Percentiles rank a stretch among this genome's conserved stretches.
These are phyloP conservation scores for Trichoderma sp. DNA, from an alignment of 2,329 filamentous ascomycete genomes.

Conservation along the genomic window DNA sequence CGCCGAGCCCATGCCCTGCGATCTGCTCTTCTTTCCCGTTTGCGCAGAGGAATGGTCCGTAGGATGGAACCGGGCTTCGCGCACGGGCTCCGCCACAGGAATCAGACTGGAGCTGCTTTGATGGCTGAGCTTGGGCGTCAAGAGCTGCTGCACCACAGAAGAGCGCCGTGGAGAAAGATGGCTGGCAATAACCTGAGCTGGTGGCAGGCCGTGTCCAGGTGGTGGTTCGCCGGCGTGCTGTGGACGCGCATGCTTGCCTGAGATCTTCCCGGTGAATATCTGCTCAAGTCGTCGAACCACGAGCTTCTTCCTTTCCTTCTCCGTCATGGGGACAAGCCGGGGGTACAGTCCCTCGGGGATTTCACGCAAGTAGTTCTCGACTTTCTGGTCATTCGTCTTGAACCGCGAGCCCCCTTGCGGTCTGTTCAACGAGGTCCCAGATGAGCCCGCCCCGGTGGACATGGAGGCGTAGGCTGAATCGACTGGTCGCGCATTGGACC, in stretches of 20 bases:
- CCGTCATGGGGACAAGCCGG: conserved; percentile 63
- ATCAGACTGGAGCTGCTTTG: not conserved
- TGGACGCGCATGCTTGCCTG: conserved; percentile 43
- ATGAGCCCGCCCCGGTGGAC: conserved; percentile 54
- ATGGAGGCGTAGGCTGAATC: conserved; percentile 72
- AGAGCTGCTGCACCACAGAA: not conserved
- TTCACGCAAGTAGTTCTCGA: conserved; percentile 70
- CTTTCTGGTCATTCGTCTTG: conserved; percentile 58
- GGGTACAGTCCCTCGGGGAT: conserved; percentile 72
- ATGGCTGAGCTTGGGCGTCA: not conserved
- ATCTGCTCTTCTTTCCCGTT: conserved; percentile 45
- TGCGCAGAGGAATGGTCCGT: conserved; percentile 37
- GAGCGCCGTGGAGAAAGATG: conserved; percentile 34
- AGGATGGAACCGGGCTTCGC: conserved; percentile 55
- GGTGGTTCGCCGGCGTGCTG: conserved; percentile 31
- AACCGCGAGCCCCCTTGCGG: conserved; percentile 43
- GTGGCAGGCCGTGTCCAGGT: conserved; percentile 24
- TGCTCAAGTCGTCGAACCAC: conserved; percentile 78
- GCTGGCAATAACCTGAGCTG: conserved; percentile 36
- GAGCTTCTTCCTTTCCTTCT: conserved; percentile 74
- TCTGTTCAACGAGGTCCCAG: conserved; percentile 44
- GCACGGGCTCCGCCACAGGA: conserved; percentile 40
- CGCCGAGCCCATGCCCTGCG: conserved; percentile 48
- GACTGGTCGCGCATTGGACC: conserved; percentile 56
- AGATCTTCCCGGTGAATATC: conserved; percentile 73